A percentile compares a stretch with the other conserved stretches of the same genome.
Conservation (phyloP, 2,329 filamentous ascomycete genomes). For the Blumeria graminis region DNA sequence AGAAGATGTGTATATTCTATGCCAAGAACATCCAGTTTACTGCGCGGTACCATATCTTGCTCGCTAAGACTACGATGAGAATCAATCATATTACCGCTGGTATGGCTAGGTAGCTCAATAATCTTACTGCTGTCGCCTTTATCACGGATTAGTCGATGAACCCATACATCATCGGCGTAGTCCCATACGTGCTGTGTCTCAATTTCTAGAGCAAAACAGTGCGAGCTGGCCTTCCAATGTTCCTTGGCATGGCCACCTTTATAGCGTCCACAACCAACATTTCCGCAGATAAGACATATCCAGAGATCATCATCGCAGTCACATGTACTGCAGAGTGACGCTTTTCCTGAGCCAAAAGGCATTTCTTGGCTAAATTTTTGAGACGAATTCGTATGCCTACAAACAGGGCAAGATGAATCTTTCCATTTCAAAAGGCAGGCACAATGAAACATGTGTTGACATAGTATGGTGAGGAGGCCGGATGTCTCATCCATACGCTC, state of each 20-base stretch:
- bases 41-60: conserved; percentile 45
- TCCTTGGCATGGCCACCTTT: conserved; percentile 83
- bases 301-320: conserved; percentile 64
- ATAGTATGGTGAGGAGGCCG: conserved; percentile 81
- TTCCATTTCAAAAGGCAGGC: conserved; percentile 92
- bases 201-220: conserved; percentile 82
- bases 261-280: conserved; percentile 81
- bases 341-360: conserved; percentile 34
- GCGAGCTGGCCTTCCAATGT: conserved; percentile 72
- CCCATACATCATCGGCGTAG: conserved; percentile 85
- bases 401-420: conserved; percentile 81
- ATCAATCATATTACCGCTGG: conserved; percentile 2
- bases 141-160: conserved; percentile 81
- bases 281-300: conserved; percentile 87
- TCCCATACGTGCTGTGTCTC: conserved; percentile 94
- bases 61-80: conserved; percentile 13
- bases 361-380: conserved; percentile 21
- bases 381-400: conserved; percentile 52
- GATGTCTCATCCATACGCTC: conserved; percentile 98
- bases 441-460: conserved; percentile 94
- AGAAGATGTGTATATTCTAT: conserved; percentile 88
- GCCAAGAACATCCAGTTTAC: conserved; percentile 52
- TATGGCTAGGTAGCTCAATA: conserved; percentile 47
- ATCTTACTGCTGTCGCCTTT: conserved; percentile 83
- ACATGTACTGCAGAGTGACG: conserved; percentile 61